Conservation (phyloP, 805 yeast genomes). For the Yarrowia sp. region DNA sequence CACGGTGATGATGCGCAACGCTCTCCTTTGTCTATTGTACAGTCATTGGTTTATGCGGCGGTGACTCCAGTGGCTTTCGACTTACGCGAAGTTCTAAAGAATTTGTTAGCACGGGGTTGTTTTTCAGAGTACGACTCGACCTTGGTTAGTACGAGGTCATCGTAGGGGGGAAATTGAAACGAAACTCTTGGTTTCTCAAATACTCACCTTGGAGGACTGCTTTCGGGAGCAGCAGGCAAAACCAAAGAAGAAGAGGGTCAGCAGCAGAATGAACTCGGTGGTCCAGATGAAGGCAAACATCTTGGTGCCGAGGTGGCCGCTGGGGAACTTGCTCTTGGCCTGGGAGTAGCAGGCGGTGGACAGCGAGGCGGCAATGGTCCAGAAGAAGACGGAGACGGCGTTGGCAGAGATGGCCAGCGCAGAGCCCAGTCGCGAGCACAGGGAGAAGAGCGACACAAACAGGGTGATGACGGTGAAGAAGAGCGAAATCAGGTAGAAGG, state of each 20-base stretch:
- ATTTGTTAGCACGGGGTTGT: constrained; percentile 33
- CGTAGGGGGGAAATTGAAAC: neutral
- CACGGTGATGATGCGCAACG: too few relatives aligned
- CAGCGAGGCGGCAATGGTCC: constrained; percentile 61
- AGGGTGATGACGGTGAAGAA: constrained; percentile 61
- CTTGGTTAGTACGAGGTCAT: constrained; percentile 4
- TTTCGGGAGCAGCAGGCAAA: constrained; percentile 41
- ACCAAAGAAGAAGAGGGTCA: constrained; percentile 48
- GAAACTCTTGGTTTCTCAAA: too few relatives aligned
- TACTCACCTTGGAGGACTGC: constrained; percentile 37
- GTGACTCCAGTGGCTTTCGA: constrained; percentile 11
- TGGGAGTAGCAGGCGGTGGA: constrained; percentile 75
- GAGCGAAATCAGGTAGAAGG: constrained; percentile 66
- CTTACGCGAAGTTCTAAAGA: constrained; percentile 39
- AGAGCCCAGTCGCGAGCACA: constrained; percentile 45
- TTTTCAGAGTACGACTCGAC: constrained; percentile 24
- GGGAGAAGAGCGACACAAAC: constrained; percentile 48
- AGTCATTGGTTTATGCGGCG: constrained; percentile 15
- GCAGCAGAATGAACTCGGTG: constrained; percentile 51
- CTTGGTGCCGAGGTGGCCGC: constrained; percentile 47
- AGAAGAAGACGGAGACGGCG: constrained; percentile 47
- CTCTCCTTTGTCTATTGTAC: constrained; percentile 11
- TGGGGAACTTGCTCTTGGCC: constrained; percentile 69
- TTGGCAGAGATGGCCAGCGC: constrained; percentile 45
- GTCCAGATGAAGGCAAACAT: constrained; percentile 71